Evolutionary conservation across 2,329 filamentous ascomycete genomes (phyloP), one percentile per base, ranked within the genome.

Genomic region (Fusarium poae): DNA sequence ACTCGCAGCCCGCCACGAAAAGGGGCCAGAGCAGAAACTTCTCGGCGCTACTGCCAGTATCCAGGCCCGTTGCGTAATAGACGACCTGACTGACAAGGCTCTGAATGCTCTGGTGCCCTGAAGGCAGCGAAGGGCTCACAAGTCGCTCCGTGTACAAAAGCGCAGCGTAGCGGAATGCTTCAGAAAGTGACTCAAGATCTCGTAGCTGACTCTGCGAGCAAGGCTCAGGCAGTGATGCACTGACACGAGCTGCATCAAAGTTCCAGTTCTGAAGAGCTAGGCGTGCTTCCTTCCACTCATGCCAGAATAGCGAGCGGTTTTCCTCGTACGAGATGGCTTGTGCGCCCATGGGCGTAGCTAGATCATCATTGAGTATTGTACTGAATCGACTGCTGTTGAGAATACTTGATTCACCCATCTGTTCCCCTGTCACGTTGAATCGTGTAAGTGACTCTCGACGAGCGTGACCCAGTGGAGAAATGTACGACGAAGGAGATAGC

Each of bases 1-100:
- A 97, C 81, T 97, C 95, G 23, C 92, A 94, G 21, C 94, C 94
- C 1, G 91, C 90, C 53, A 97, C 91, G 77, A 97, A 97, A 5
- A 97, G 85, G 4, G 95, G 94, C 95, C 94, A 97, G 11, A 97
- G 87, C 12, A 97, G 82, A 77, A 97, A 97, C 76, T 97, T 97
- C 79, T 97, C 91, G 37, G 91, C 90, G 48, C 85, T 86, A 73
- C 87, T 89, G 40, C 86, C 91, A 5, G 90, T 86, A 65, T 92
- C 89, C 37, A 97, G 89, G 54, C 90, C 90, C 9, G 90, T 91
- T 58, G 96, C 92, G 79, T 97, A 95, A 79, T 90, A 92, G 40
- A 97, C 86, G 1, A 94, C 92, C 69, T 93, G 90, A 75, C 89
- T 89, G 57, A 97, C 94, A 21, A 97, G 86, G 69, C 89, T 90